These are phyloP conservation scores for Orbilia ellipsospora DNA, from an alignment of 2,329 filamentous ascomycete genomes.

Conservation along the genomic window DNA sequence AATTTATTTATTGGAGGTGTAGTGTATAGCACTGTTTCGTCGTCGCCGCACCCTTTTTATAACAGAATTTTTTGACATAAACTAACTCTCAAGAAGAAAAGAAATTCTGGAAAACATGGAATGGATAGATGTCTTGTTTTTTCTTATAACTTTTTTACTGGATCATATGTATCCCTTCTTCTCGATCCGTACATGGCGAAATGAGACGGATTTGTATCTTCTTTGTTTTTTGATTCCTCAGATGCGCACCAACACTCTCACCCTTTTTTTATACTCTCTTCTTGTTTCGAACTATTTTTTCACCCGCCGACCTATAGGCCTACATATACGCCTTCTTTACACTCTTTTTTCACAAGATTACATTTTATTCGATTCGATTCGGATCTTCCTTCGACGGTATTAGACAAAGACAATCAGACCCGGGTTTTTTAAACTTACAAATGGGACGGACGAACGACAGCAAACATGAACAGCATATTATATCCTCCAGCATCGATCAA, in stretches of 20 bases:
- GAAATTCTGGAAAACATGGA: conserved; percentile 8
- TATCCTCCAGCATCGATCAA: conserved; percentile 42
- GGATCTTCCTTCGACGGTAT: conserved; percentile 18
- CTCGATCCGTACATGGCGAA: conserved; percentile 26
- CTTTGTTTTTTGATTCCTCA: conserved; percentile 45
- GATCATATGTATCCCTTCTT: conserved; percentile 47
- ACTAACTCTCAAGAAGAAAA: background rate
- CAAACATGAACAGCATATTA: conserved; percentile 18
- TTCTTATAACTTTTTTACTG: conserved; percentile 20
- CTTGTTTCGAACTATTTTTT: background rate
- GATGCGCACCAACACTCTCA: conserved; percentile 28
- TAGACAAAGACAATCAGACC: conserved; percentile 17
- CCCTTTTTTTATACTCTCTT: conserved; percentile 4
- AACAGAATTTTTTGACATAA: conserved; percentile 19
- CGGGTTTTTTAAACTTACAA: conserved; percentile 10
- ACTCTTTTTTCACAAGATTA: background rate
- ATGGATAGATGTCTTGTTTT: conserved; percentile 25
- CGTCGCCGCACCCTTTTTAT: conserved; percentile 22
- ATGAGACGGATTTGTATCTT: conserved; percentile 46
- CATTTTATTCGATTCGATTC: conserved; percentile 5
- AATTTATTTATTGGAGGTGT: conserved; percentile 20
- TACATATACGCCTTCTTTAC: background rate
- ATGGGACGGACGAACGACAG: background rate
- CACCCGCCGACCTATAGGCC: background rate
- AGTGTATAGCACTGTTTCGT: conserved; percentile 51